phyloP scores from a whole-genome alignment of 164 flowering plant genomes.

The Dillenia turbinata region DNA sequence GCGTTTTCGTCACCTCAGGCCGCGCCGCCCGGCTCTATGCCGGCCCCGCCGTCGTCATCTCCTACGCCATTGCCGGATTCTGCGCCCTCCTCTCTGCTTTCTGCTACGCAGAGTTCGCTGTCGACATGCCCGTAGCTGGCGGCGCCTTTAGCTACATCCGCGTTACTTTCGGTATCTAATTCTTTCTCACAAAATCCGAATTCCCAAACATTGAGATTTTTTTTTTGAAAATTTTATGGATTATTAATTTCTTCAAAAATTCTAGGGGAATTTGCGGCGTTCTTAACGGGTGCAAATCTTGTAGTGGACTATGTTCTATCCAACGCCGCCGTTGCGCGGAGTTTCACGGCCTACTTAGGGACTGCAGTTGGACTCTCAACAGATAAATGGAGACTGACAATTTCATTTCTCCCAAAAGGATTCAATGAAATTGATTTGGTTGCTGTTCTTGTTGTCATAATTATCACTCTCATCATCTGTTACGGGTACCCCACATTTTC shows the following conservation, averaged over 20 bases:
- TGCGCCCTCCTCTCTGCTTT: conserved; percentile 90
- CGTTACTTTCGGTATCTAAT: conserved; percentile 71
- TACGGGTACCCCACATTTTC: conserved; percentile 36
- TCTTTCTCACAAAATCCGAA: background rate
- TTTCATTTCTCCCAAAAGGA: conserved; percentile 43
- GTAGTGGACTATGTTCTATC: conserved; percentile 76
- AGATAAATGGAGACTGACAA: conserved; percentile 43
- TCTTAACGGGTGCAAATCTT: conserved; percentile 64
- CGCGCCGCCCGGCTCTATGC: conserved; percentile 40
- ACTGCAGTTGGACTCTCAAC: conserved; percentile 40
- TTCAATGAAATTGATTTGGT: conserved; percentile 55
- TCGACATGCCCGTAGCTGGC: conserved; percentile 94
- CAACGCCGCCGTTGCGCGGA: conserved; percentile 71
- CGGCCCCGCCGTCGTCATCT: conserved; percentile 73
- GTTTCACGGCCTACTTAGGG: conserved; percentile 61
- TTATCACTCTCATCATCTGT: conserved; percentile 52
- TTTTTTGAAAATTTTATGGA: background rate
- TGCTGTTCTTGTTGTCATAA: conserved; percentile 52
- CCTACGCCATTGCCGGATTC: conserved; percentile 85
- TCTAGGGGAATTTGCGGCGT: conserved; percentile 73
- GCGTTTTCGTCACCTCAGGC: conserved; percentile 81
- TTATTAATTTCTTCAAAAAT: background rate
- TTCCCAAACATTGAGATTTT: too few species aligned
- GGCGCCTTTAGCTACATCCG: conserved; percentile 89
- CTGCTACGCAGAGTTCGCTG: conserved; percentile 94